These are phyloP conservation scores for Pythium apleroticum DNA, from an alignment of 352 stramenopile genomes.

Conservation along the genomic window DNA sequence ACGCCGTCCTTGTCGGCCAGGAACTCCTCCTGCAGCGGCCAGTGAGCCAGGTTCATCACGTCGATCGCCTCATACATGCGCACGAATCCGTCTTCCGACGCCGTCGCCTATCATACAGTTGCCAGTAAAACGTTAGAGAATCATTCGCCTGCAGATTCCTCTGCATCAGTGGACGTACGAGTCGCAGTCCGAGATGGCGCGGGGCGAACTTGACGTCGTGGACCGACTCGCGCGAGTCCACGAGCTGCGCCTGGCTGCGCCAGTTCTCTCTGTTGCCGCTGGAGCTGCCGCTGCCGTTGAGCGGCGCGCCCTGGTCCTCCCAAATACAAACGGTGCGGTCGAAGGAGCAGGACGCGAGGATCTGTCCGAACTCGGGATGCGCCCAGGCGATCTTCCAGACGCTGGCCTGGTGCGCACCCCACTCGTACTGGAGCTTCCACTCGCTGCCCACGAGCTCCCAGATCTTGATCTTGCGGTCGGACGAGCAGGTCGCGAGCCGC, in stretches of 20 bases:
- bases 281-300: conserved; percentile 29
- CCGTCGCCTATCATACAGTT: conserved; percentile 69
- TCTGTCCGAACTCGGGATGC: conserved; percentile 95
- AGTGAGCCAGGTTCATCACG: conserved; percentile 95
- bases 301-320: conserved; percentile 88
- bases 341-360: conserved; percentile 93
- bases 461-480: conserved; percentile 92
- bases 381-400: conserved; percentile 95
- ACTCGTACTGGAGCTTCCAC: conserved; percentile 89
- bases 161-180: conserved; percentile 43
- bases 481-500: conserved; percentile 89
- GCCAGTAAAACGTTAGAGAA: conserved; percentile 6
- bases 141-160: background rate
- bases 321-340: conserved; percentile 94
- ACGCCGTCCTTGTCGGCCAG: conserved; percentile 82
- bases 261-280: conserved; percentile 57
- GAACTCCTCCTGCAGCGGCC: conserved; percentile 90
- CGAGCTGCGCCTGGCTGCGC: conserved; percentile 86
- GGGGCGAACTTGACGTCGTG: conserved; percentile 96
- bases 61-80: conserved; percentile 96
- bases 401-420: conserved; percentile 87
- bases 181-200: conserved; percentile 88
- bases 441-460: conserved; percentile 85
- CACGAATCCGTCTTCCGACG: conserved; percentile 93
- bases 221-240: conserved; percentile 92